These are phyloP conservation scores for Saraca asoca DNA, from an alignment of 331 rosid genomes.

Conservation along the genomic window DNA sequence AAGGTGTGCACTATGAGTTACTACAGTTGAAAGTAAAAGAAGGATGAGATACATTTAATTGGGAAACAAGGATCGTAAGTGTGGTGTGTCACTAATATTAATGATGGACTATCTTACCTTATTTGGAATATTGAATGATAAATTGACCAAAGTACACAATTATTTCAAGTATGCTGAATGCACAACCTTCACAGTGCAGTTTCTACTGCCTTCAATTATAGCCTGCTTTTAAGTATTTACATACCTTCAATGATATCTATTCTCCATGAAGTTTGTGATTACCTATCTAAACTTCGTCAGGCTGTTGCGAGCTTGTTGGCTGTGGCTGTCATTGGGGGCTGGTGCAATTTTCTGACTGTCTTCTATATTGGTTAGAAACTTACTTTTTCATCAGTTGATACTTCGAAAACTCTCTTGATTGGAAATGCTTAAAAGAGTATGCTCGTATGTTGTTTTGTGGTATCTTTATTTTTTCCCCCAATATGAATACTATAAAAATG, in stretches of 20 bases:
- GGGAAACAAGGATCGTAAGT: conserved; percentile 22
- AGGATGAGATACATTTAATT: background rate
- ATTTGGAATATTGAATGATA: conserved; percentile 15
- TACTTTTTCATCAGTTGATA: conserved; percentile 20
- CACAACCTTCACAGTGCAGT: conserved; percentile 12
- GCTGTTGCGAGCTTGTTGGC: conserved; percentile 61
- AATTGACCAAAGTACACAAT: background rate
- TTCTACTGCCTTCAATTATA: conserved; percentile 16
- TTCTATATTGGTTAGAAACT: conserved; percentile 73
- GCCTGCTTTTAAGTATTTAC: conserved; percentile 22
- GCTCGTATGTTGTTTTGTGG: background rate
- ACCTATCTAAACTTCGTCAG: conserved; percentile 45
- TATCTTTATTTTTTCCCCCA: background rate
- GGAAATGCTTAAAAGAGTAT: background rate
- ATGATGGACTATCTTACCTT: conserved; percentile 2
- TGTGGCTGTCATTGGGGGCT: conserved; percentile 85
- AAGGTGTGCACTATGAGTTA: no score
- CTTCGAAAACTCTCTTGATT: background rate
- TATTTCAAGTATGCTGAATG: conserved; percentile 15
- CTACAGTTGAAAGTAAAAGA: no score
- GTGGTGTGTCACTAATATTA: background rate
- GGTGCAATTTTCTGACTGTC: conserved; percentile 90
- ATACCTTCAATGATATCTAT: background rate
- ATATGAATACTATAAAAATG: no score
- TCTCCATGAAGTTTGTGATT: conserved; percentile 21